Base-by-base conservation (phyloP, 768 basidiomycete species). In the Tulasnella sp. region DNA sequence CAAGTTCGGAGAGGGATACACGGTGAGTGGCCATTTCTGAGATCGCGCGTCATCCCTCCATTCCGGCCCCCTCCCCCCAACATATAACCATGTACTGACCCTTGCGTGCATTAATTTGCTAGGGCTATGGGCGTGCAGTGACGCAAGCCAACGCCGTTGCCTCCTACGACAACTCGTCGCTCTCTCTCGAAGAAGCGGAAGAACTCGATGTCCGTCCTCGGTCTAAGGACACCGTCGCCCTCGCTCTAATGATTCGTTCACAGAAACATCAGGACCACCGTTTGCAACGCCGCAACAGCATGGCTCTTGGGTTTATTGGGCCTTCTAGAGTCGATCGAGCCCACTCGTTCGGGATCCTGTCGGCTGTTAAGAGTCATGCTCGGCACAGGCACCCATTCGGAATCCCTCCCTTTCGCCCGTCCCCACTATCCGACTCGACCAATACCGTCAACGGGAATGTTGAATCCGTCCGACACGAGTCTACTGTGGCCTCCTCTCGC, bases 41-140 rank as follows among this genome's bases (percentile, higher is more conserved):
- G 12, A 27, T 45, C 14, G 7, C 12, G 50, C 57, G 35, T 52
- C 5, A 45, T 14, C 3, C 59, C 65, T 35, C 63, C 59, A 46
- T 45, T 29, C 45, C 29, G 25, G 25, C 5, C 5, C 23, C 12
- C 21, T 6, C 8, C 23, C 49, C 42, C 12, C 19, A 17, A 7
- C 12, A 17, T 57, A 45, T 49, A 23, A 49, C 4, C 19, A 17
- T n/a, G 15, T 42, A 29, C 14, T n/a, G n/a, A n/a, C n/a, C n/a
- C n/a, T n/a, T n/a, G n/a, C n/a, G n/a, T n/a, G n/a, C n/a, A n/a
- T n/a, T n/a, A n/a, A n/a, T n/a, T 36, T 41, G 58, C 17, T 65
- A 86, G 85, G 79, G 77, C 32, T 76, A 81, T 1, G 82, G 80
- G 8, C 78, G 87, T 46, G 75, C 83, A 49, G 75, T 85, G 17